A percentile compares a stretch with the other conserved stretches of the same genome.
These are phyloP conservation scores for Monosporascus sp. DNA, from an alignment of 2,329 filamentous ascomycete genomes.

Conservation along the genomic window DNA sequence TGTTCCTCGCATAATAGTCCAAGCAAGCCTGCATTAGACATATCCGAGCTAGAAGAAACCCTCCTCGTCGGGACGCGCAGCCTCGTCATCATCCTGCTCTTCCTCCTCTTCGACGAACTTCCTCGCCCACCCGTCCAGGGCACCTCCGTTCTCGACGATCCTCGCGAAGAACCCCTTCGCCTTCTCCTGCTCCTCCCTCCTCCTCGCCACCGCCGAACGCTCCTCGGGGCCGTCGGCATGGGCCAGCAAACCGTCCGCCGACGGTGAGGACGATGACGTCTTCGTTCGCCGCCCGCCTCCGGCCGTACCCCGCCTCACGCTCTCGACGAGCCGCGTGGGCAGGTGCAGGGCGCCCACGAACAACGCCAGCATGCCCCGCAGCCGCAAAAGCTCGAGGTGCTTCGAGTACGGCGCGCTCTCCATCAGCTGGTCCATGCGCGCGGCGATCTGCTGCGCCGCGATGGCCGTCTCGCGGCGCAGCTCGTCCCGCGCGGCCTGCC, in stretches of 20 bases:
- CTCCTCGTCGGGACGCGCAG: background rate
- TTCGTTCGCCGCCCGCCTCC: background rate
- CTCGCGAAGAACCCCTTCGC: conserved; percentile 33
- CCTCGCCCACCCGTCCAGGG: conserved; percentile 26
- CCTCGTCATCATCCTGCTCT: conserved; percentile 22
- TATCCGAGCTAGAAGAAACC: background rate
- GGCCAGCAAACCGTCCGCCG: conserved; percentile 15
- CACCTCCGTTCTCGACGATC: conserved; percentile 27
- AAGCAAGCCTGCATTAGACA: too few relatives aligned
- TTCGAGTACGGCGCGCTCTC: conserved; percentile 65
- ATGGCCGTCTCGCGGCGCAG: conserved; percentile 47
- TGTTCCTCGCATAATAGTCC: too few relatives aligned
- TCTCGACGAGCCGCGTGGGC: conserved; percentile 26
- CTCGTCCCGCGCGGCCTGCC: conserved; percentile 30
- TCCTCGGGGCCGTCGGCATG: conserved; percentile 20
- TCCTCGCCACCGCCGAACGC: conserved; percentile 16
- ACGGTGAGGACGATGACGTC: conserved; percentile 7
- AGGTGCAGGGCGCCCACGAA: conserved; percentile 67
- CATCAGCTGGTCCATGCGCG: conserved; percentile 66
- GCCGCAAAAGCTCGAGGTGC: conserved; percentile 58
- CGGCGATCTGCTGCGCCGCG: conserved; percentile 57
- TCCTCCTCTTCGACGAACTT: conserved; percentile 22
- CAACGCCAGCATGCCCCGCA: conserved; percentile 68
- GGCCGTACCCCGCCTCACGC: background rate
- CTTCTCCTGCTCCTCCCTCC: conserved; percentile 29